Conservation (phyloP, 345 rosid species). For the Aethionema arabicum region DNA sequence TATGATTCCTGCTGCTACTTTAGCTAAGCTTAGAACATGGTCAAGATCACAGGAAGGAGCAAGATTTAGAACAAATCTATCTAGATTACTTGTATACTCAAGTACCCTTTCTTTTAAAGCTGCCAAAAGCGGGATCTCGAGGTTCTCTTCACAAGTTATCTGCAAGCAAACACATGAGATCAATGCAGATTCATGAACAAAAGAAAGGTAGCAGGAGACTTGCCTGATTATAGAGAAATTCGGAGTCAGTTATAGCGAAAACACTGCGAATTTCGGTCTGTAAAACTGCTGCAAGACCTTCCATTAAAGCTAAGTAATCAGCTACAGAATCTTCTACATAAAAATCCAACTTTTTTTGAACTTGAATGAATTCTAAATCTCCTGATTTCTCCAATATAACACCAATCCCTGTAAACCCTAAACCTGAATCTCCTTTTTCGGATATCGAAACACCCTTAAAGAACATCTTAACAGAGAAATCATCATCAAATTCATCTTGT, state of each 20-base stretch:
- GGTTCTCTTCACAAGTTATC: conserved; percentile 58
- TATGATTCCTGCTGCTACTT: conserved; percentile 75
- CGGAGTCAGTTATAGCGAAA: conserved; percentile 76
- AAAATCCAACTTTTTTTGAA: conserved; percentile 91
- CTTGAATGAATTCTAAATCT: conserved; percentile 54
- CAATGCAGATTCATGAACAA: not conserved
- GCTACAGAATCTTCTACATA: conserved; percentile 79
- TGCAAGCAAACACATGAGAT: conserved; percentile 37
- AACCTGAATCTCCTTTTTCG: conserved; percentile 50
- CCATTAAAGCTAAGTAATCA: conserved; percentile 80
- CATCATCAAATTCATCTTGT: conserved; percentile 49
- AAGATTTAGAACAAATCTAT: conserved; percentile 64
- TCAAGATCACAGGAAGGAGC: conserved; percentile 56
- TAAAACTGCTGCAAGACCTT: conserved; percentile 72
- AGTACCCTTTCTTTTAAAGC: conserved; percentile 77
- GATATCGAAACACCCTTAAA: conserved; percentile 79
- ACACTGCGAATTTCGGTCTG: conserved; percentile 57
- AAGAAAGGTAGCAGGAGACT: conserved; percentile 26
- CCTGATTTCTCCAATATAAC: conserved; percentile 74
- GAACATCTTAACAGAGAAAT: conserved; percentile 79
- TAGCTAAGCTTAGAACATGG: conserved; percentile 65
- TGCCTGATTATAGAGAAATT: conserved; percentile 65
- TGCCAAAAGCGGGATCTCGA: conserved; percentile 61
- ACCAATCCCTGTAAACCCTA: conserved; percentile 82
- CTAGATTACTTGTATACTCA: conserved; percentile 62